Evolutionary conservation across 2,329 filamentous ascomycete genomes (phyloP).

Genomic region (Fusarium pilosicola): DNA sequence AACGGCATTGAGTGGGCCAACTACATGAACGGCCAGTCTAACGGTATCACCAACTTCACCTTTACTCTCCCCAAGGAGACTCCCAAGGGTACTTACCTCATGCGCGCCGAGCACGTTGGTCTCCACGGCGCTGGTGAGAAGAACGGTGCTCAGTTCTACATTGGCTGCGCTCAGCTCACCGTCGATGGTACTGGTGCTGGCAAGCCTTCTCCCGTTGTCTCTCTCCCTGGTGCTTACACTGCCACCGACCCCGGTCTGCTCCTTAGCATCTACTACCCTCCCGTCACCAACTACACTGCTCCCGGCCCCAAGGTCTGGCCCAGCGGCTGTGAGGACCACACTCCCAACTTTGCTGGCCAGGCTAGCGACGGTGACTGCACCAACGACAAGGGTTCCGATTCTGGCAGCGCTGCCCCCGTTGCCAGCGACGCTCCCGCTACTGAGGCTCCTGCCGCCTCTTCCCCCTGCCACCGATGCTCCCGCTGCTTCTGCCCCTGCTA

Average conservation of each 20-base stretch:
- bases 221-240: constrained; percentile 49
- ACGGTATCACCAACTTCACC: constrained; percentile 50
- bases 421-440: constrained; percentile 16
- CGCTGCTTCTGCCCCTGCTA: constrained; percentile 28
- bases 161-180: constrained; percentile 49
- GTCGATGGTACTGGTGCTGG: constrained; percentile 47
- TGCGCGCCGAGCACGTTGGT: constrained; percentile 52
- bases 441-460: background rate
- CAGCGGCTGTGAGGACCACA: constrained; percentile 50
- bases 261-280: constrained; percentile 51
- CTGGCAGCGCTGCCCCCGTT: constrained; percentile 24
- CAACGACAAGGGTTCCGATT: constrained; percentile 28
- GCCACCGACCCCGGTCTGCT: constrained; percentile 48
- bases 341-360: constrained; percentile 49
- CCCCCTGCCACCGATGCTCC: constrained; percentile 1
- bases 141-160: constrained; percentile 52
- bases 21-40: constrained; percentile 41
- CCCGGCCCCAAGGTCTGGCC: constrained; percentile 50
- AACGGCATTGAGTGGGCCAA: constrained; percentile 48
- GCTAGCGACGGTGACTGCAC: constrained; percentile 51
- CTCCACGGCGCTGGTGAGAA: constrained; percentile 47
- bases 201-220: constrained; percentile 43
- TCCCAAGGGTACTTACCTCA: constrained; percentile 47
- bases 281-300: constrained; percentile 46
- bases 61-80: constrained; percentile 45